These are phyloP conservation scores for Pistacia integerrima DNA, from an alignment of 345 rosid genomes.

Conservation along the genomic window DNA sequence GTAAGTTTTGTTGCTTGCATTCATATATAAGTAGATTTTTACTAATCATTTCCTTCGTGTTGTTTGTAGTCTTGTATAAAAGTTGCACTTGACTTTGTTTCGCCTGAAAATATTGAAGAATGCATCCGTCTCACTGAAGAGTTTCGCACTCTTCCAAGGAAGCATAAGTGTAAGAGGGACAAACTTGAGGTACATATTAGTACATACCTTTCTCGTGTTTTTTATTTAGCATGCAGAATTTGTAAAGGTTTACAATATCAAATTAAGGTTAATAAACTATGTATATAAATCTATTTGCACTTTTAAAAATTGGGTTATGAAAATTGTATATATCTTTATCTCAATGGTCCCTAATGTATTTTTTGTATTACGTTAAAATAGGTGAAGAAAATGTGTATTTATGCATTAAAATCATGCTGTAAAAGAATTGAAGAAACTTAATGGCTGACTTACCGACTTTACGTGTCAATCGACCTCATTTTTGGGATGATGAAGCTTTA, in stretches of 20 bases:
- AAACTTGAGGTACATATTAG: slow-evolving; percentile 32
- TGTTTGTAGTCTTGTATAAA: slow-evolving; percentile 36
- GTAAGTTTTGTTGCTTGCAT: too few species aligned
- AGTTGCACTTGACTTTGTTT: slow-evolving; percentile 41
- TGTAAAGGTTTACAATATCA: too few species aligned
- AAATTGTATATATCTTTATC: too few species aligned
- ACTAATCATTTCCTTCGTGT: not conserved
- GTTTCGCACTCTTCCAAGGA: slow-evolving; percentile 30
- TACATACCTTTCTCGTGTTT: not conserved
- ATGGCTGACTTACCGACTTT: not conserved
- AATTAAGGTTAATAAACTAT: too few species aligned
- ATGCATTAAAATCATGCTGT: not conserved
- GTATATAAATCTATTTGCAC: too few species aligned
- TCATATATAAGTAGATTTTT: not conserved
- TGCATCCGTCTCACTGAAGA: slow-evolving; percentile 37
- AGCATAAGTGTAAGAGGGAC: slow-evolving; percentile 38
- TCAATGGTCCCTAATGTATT: not conserved
- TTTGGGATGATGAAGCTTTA: too few species aligned
- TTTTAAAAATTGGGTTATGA: too few species aligned
- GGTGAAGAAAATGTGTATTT: slow-evolving; percentile 12
- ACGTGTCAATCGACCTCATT: not conserved
- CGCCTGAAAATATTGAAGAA: slow-evolving; percentile 38
- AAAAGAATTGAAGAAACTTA: not conserved
- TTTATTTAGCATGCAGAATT: too few species aligned
- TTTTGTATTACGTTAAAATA: not conserved